Base-by-base conservation (phyloP, 2,329 filamentous ascomycete genomes). In the Macrophomina tecta region DNA sequence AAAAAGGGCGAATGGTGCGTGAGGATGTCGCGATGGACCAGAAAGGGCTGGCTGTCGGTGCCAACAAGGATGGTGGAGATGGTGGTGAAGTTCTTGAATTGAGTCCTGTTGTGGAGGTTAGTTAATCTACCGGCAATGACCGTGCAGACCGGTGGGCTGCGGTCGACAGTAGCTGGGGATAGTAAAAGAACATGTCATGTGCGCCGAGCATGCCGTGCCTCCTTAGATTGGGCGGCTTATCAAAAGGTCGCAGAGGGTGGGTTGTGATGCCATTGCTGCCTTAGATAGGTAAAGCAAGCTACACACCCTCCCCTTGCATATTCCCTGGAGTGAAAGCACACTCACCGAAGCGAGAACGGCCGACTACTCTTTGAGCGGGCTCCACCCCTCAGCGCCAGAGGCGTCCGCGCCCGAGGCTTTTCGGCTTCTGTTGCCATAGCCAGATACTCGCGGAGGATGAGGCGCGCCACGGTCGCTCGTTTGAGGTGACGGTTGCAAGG, bases 1-100 rank as follows among this genome's bases (percentile, higher is more conserved):
- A 86, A 85, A 76, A 84, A 85, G 28, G 82, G 80, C 2, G 81
- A 83, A 70, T 81, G 76, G 7, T 72, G 68, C 2, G 80, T 81
- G n/a, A 85, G 76, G 38, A 85, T 78, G 45, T 82, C 78, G 52
- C 80, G 82, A 74, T 85, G 83, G 12, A 85, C 74, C 62, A 78
- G 74, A 71, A 82, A 85, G 16, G 73, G 77, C 5, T 76, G 79
- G 23, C 72, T 69, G 11, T 76, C 73, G 46, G 78, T 74, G 32
- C 82, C 82, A 36, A 84, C 75, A 55, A 78, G 71, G 51, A 80
- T 70, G 34, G 71, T 74, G 6, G 73, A 70, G 48, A 76, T 78
- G 23, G 75, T 78, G 6, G 79, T 78, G 68, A 82, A 76, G 65
- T 77, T 76, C 51, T 78, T 74, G 69, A 82, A 77, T 55, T 78